These are phyloP conservation scores for Arxiozyma telluris DNA, from an alignment of 1,139 yeast genomes.

Conservation along the genomic window DNA sequence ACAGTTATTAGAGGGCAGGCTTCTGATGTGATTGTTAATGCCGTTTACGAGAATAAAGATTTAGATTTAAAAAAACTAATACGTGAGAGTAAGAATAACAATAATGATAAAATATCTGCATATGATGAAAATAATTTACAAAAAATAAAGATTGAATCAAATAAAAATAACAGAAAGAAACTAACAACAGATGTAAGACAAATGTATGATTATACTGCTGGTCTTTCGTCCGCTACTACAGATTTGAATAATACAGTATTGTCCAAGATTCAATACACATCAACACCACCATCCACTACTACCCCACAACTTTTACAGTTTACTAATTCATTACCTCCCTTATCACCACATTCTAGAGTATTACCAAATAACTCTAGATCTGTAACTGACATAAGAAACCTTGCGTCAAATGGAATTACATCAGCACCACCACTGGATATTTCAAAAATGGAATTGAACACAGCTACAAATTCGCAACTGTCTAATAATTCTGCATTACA, in stretches of 20 bases:
- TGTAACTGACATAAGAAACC: background rate
- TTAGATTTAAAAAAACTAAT: slow-evolving; percentile 15
- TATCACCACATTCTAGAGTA: background rate
- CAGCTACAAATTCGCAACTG: background rate
- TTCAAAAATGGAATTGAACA: background rate
- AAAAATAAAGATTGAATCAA: background rate
- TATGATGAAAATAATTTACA: background rate
- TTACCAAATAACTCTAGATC: background rate
- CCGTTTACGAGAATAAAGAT: slow-evolving; percentile 29
- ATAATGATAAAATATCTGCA: background rate
- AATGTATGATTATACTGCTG: background rate
- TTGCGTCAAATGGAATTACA: background rate
- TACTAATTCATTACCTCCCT: background rate
- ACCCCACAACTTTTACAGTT: background rate
- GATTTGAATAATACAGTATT: background rate
- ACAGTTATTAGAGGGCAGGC: slow-evolving; percentile 54
- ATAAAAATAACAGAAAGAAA: background rate
- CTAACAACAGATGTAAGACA: background rate
- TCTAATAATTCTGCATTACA: background rate
- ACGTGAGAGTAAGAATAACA: background rate
- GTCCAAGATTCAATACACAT: background rate
- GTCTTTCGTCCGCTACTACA: background rate
- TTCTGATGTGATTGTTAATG: slow-evolving; percentile 22
- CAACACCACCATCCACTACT: background rate
- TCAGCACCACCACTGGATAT: background rate